Evolutionary conservation across 495 filamentous ascomycete genomes (phyloP).

Genomic region (Hypoxylon fragiforme): DNA sequence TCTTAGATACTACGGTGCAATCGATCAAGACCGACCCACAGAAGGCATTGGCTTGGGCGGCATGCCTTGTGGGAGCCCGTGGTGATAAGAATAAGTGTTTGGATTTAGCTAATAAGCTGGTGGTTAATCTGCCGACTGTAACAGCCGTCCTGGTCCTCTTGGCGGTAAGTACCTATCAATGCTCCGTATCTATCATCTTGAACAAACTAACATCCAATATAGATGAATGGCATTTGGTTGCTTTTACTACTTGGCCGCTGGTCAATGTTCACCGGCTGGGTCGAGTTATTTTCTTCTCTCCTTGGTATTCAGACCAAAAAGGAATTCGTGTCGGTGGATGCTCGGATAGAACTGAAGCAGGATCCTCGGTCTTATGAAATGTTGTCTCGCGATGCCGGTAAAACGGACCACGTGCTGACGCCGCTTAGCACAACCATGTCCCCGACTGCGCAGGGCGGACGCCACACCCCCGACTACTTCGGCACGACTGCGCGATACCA

Average conservation of each 20-base stretch:
- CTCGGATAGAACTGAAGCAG: constrained; percentile 62
- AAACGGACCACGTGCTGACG: constrained; percentile 49
- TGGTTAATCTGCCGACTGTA: constrained; percentile 74
- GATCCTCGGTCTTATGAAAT: constrained; percentile 81
- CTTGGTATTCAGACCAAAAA: constrained; percentile 47
- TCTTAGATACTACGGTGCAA: constrained; percentile 71
- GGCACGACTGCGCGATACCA: constrained; percentile 51
- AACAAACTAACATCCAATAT: constrained; percentile 22
- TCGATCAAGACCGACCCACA: constrained; percentile 55
- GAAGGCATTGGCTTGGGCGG: constrained; percentile 65
- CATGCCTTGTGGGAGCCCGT: constrained; percentile 62
- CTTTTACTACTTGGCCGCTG: constrained; percentile 77
- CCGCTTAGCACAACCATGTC: constrained; percentile 49
- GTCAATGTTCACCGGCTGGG: constrained; percentile 84
- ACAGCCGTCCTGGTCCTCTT: constrained; percentile 81
- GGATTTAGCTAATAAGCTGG: constrained; percentile 55
- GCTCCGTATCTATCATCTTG: not conserved
- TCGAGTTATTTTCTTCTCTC: constrained; percentile 59
- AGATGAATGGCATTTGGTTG: constrained; percentile 85
- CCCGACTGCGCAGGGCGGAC: constrained; percentile 40
- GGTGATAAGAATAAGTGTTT: constrained; percentile 71
- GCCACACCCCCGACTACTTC: constrained; percentile 54
- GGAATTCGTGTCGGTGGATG: constrained; percentile 91
- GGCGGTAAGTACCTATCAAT: constrained; percentile 56
- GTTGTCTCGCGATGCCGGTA: constrained; percentile 61